Evolutionary conservation across 2,329 filamentous ascomycete genomes (phyloP).

Genomic region (Diaporthe capsici): DNA sequence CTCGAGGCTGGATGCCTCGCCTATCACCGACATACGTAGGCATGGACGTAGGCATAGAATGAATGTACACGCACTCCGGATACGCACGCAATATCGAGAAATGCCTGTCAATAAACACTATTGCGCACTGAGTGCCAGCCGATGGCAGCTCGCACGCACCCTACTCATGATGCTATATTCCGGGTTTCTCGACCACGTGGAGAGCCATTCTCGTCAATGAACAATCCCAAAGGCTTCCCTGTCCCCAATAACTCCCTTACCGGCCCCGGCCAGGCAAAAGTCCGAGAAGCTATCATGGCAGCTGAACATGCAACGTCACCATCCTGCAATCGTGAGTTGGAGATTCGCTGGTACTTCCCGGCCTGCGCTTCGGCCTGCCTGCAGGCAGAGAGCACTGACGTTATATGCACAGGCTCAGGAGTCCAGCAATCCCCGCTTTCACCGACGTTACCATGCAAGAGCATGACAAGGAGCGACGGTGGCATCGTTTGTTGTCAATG

Average conservation of each 20-base stretch:
- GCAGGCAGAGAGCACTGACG: constrained; percentile 15
- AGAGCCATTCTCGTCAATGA: background rate
- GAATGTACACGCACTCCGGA: background rate
- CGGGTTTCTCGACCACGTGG: background rate
- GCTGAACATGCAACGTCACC: background rate
- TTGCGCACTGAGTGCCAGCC: background rate
- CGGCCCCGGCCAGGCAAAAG: background rate
- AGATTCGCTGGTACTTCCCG: background rate
- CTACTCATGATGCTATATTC: background rate
- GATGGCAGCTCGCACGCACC: background rate
- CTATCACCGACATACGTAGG: background rate
- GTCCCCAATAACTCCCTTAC: background rate
- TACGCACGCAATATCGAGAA: background rate
- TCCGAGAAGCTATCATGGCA: background rate
- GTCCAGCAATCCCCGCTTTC: constrained; percentile 9
- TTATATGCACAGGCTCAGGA: background rate
- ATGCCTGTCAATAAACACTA: background rate
- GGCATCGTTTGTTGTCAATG: constrained; percentile 5
- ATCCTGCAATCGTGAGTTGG: background rate
- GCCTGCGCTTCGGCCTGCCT: background rate
- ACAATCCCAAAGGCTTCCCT: no score
- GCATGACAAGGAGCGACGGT: constrained; percentile 21
- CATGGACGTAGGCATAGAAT: background rate
- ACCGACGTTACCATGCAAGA: constrained; percentile 14
- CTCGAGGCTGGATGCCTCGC: background rate